phyloP scores from a whole-genome alignment of 192 early-diverging fungal species.

The Backusella mclennaniae region DNA sequence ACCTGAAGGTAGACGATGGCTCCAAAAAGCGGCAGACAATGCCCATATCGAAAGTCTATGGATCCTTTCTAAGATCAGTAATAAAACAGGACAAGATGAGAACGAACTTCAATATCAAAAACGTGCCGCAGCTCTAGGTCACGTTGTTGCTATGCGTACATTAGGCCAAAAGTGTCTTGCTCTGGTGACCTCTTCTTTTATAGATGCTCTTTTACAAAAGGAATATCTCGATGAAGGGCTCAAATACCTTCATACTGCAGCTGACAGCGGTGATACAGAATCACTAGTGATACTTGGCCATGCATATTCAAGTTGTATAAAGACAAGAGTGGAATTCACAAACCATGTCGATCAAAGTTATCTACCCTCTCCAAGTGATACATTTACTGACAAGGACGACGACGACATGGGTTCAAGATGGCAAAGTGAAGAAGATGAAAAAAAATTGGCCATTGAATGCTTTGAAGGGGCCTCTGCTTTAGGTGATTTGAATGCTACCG shows the following conservation, averaged over 20 bases:
- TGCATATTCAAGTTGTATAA: slow-evolving; percentile 18
- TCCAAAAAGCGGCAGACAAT: slow-evolving; percentile 6
- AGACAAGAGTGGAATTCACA: neutral
- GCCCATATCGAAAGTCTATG: slow-evolving; percentile 4
- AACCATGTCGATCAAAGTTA: neutral
- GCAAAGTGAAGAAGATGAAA: slow-evolving; percentile 11
- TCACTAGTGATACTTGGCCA: slow-evolving; percentile 25
- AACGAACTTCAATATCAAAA: slow-evolving; percentile 5
- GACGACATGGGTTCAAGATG: neutral
- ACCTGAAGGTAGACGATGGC: slow-evolving; percentile 18
- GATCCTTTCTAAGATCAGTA: neutral
- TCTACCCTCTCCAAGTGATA: neutral
- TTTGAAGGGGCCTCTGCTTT: slow-evolving; percentile 30
- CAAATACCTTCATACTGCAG: slow-evolving; percentile 10
- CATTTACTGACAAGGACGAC: neutral
- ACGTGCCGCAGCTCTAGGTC: slow-evolving; percentile 9
- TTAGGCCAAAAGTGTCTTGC: slow-evolving; percentile 8
- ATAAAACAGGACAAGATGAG: neutral
- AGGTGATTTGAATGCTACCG: slow-evolving; percentile 31
- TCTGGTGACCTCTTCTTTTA: neutral
- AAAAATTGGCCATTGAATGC: slow-evolving; percentile 11
- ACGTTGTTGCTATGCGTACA: slow-evolving; percentile 21
- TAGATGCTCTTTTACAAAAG: slow-evolving; percentile 8
- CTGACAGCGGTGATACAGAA: slow-evolving; percentile 20
- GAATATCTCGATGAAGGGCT: slow-evolving; percentile 5